phyloP scores from a whole-genome alignment of 345 rosid species.

The Toxicodendron radicans region DNA sequence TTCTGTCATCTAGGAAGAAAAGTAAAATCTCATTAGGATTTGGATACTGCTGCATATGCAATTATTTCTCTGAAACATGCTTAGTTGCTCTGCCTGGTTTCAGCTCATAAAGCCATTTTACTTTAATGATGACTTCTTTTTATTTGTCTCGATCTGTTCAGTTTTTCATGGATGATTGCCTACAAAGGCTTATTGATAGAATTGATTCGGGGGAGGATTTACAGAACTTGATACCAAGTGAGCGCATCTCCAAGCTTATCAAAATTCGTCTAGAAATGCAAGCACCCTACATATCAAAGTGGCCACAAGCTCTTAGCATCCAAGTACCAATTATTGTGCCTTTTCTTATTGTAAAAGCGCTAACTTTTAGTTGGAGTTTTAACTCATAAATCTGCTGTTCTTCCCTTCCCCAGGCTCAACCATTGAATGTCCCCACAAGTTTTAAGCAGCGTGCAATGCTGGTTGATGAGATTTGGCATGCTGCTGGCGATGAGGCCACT shows the following conservation, averaged over 20 bases:
- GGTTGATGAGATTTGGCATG: slow-evolving; percentile 91
- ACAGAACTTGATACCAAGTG: slow-evolving; percentile 60
- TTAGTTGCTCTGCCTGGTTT: background rate
- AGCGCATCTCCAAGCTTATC: slow-evolving; percentile 64
- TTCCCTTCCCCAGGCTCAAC: slow-evolving; percentile 61
- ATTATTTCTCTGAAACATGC: background rate
- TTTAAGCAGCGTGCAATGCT: slow-evolving; percentile 88
- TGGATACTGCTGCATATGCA: background rate
- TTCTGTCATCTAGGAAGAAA: background rate
- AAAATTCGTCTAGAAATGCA: slow-evolving; percentile 87
- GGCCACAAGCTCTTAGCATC: slow-evolving; percentile 97
- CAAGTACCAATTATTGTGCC: slow-evolving; percentile 42
- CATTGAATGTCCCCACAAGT: slow-evolving; percentile 70
- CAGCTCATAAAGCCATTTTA: background rate
- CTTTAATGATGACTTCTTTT: slow-evolving; percentile 17
- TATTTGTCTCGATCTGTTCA: slow-evolving; percentile 27
- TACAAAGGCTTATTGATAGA: slow-evolving; percentile 67
- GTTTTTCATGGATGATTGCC: slow-evolving; percentile 92
- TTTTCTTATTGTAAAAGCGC: background rate
- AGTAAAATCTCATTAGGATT: background rate
- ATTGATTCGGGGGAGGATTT: slow-evolving; percentile 63
- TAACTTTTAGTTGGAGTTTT: background rate
- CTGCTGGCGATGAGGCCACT: slow-evolving; percentile 71
- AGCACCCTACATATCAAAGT: slow-evolving; percentile 82
- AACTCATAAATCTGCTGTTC: background rate